Percentiles rank a stretch among this genome's conserved stretches.
Evolutionary conservation across 164 flowering plant genomes (phyloP).

Genomic region (Vitis cinerea): DNA sequence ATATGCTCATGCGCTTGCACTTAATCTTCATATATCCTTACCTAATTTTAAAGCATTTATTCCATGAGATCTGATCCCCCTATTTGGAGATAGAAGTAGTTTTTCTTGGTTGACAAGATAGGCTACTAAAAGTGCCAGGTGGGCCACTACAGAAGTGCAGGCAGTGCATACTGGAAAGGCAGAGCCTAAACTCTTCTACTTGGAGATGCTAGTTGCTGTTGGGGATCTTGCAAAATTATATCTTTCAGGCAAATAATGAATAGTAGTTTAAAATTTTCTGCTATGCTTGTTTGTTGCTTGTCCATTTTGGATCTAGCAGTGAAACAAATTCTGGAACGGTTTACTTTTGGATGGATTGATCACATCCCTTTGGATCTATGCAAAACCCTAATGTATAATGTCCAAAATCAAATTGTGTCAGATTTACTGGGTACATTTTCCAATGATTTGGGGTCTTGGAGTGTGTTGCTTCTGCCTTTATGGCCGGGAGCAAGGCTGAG

Average conservation of each 20-base stretch:
- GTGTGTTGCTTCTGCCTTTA: too few relatives aligned
- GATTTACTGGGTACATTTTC: neutral
- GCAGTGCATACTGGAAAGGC: too few relatives aligned
- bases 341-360: neutral
- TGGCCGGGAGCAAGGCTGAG: too few relatives aligned
- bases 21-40: neutral
- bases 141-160: neutral
- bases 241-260: neutral
- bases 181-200: neutral
- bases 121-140: too few relatives aligned
- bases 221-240: neutral
- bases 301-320: neutral
- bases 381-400: neutral
- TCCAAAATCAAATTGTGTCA: neutral
- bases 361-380: neutral
- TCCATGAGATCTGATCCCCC: neutral
- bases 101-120: too few relatives aligned
- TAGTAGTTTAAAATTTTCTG: neutral
- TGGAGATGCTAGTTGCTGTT: neutral
- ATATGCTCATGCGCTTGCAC: neutral
- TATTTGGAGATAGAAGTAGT: neutral
- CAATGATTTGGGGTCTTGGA: neutral
- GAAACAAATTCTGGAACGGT: neutral
- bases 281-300: neutral
- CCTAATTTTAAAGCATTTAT: neutral